Conservation (phyloP, 257 asterid genomes). For the Solanum medicagineum region DNA sequence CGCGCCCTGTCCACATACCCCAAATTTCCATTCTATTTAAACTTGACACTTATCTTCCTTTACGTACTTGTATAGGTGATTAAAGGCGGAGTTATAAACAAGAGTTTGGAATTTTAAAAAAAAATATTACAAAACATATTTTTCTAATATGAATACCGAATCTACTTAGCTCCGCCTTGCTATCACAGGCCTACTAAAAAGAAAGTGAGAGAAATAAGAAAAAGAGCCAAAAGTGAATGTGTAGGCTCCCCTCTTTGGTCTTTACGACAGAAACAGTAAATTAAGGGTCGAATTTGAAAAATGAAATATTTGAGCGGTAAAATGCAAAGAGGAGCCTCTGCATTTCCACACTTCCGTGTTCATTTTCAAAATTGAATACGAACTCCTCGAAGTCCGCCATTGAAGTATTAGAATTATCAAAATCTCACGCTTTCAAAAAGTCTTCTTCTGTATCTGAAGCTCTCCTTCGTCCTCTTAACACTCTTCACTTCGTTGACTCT, state of each 20-base stretch:
- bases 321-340: neutral
- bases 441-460: neutral
- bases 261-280: neutral
- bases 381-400: neutral
- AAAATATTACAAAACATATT: no score
- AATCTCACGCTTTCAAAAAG: neutral
- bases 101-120: no score
- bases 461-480: neutral
- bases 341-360: neutral
- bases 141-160: no score
- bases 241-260: neutral
- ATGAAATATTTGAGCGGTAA: constrained; percentile 3
- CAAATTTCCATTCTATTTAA: no score
- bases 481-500: neutral
- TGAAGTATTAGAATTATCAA: neutral
- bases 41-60: no score
- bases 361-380: neutral
- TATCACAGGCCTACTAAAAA: no score
- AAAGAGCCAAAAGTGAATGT: neutral
- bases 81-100: no score
- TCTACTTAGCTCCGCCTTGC: no score
- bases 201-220: no score
- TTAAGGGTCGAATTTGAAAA: neutral
- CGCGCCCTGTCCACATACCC: no score
- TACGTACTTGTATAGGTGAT: no score